Evolutionary conservation across 1,284 basidiomycete genomes (phyloP), one percentile per base, ranked within the genome.

Genomic region (Microbotryum lychnidis-dioicae): DNA sequence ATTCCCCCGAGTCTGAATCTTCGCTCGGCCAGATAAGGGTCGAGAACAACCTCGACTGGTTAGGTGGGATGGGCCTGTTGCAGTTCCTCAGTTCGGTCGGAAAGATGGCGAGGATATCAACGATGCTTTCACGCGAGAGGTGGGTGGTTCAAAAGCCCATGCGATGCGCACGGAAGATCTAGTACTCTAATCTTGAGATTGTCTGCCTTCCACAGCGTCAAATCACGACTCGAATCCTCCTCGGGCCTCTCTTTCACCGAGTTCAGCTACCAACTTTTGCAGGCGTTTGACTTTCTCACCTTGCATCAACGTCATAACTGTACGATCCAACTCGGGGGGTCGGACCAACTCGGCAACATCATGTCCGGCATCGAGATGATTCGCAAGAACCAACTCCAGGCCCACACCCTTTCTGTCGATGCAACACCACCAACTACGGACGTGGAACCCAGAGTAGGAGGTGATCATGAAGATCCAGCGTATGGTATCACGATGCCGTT

Each of bases 331-430:
- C 77, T 98, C 49, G 96, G 96, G 53, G 96, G 96, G 4, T 91
- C 89, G 0, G 96, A 99, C 75, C 96, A 99, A 75, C 93, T 93
- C 86, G 94, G 96, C n/a, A 98, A 98, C 74, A 97, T 98, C 66
- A 58, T 65, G 50, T 63, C 66, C 12, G 68, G 69, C 12, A 63
- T 68, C 58, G 66, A 73, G 49, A 67, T 72, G 61, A 71, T 72
- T 31, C 56, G 67, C 29, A 58, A 58, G 57, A 60, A 61, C 7
- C 60, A 59, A 25, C 23, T 57, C 23, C 27, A 42, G n/a, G 29
- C 23, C 33, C 50, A 18, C 4, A 47, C 25, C 25, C 29, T 27
- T 31, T 8, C 31, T 42, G 37, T 27, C 54, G 12, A 46, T 59
- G 5, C 54, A 62, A 1, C 53, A 56, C 1, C 31, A 33, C 18